phyloP scores from a whole-genome alignment of 1,284 basidiomycete genomes.

The Ceratobasidium sp. region DNA sequence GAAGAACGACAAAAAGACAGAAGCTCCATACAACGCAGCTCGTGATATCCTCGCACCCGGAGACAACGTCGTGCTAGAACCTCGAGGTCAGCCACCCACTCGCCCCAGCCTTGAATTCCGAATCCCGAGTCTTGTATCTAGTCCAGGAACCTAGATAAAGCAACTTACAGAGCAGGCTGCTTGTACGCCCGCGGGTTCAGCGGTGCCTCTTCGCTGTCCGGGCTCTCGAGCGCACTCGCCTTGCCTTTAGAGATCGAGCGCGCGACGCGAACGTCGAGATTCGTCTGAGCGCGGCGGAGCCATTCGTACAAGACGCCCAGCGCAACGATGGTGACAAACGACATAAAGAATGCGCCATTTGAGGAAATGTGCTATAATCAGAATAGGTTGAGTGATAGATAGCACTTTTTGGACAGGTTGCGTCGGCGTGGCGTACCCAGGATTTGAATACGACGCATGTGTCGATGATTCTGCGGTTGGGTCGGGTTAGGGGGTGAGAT shows the following conservation, averaged over 20 bases:
- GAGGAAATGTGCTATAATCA: conserved; percentile 74
- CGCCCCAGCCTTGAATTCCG: conserved; percentile 1
- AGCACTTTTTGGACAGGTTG: background rate
- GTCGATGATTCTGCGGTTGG: conserved; percentile 41
- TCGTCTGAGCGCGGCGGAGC: conserved; percentile 68
- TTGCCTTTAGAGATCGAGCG: conserved; percentile 60
- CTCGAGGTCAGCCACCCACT: conserved; percentile 3
- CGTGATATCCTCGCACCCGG: conserved; percentile 61
- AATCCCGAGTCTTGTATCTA: conserved; percentile 30
- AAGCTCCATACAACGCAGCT: conserved; percentile 71
- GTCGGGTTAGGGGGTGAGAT: background rate
- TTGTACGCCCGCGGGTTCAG: conserved; percentile 53
- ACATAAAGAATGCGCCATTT: conserved; percentile 66
- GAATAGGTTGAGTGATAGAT: conserved; percentile 53
- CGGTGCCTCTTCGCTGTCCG: conserved; percentile 21
- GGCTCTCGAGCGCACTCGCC: conserved; percentile 50
- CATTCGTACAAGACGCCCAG: conserved; percentile 80
- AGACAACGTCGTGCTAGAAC: conserved; percentile 49
- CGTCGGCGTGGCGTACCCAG: conserved; percentile 13
- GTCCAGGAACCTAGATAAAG: conserved; percentile 1
- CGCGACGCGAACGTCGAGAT: conserved; percentile 69
- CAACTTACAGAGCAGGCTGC: conserved; percentile 59
- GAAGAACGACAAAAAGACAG: conserved; percentile 82
- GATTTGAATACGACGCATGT: conserved; percentile 47
- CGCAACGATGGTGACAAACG: conserved; percentile 67